Evolutionary conservation across 306 rosid genomes (phyloP).

Genomic region (Prinsepia uniflora): DNA sequence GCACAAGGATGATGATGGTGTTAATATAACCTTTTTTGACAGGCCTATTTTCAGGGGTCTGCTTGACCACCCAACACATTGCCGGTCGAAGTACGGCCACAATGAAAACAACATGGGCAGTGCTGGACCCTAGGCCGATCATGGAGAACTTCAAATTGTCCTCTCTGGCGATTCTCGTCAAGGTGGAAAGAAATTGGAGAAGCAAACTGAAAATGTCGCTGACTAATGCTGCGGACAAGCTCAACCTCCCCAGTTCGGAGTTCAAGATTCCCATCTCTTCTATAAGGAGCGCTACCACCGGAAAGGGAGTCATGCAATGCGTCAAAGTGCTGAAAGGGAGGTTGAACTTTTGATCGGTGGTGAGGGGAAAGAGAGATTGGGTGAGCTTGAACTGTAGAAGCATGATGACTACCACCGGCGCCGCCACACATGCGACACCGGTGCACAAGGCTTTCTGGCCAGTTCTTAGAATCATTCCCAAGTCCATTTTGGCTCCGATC

Average conservation of each 20-base stretch:
- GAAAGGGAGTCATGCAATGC: background rate
- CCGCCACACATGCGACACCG: slow-evolving; percentile 14
- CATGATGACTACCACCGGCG: background rate
- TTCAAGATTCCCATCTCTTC: background rate
- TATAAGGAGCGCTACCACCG: background rate
- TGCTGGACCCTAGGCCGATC: background rate
- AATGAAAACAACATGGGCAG: background rate
- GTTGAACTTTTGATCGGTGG: background rate
- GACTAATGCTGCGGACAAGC: slow-evolving; percentile 46
- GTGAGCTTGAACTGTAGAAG: background rate
- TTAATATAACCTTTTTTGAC: slow-evolving; percentile 31
- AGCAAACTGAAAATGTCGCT: slow-evolving; percentile 21
- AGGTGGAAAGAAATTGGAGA: background rate
- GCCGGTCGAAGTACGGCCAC: slow-evolving; percentile 34
- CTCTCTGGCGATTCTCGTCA: too few species aligned
- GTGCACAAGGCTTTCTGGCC: slow-evolving; percentile 34
- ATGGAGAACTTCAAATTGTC: too few species aligned
- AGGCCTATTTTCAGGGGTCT: slow-evolving; percentile 52
- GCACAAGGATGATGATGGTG: slow-evolving; percentile 24
- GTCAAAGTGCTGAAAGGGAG: background rate
- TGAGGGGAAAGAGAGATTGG: too few species aligned
- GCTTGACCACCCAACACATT: slow-evolving; percentile 44
- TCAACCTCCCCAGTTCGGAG: slow-evolving; percentile 16
- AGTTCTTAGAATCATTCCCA: slow-evolving; percentile 35
- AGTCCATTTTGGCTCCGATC: slow-evolving; percentile 45